These are phyloP conservation scores for Medicago ruthenica DNA, from an alignment of 306 rosid genomes.

Conservation along the genomic window DNA sequence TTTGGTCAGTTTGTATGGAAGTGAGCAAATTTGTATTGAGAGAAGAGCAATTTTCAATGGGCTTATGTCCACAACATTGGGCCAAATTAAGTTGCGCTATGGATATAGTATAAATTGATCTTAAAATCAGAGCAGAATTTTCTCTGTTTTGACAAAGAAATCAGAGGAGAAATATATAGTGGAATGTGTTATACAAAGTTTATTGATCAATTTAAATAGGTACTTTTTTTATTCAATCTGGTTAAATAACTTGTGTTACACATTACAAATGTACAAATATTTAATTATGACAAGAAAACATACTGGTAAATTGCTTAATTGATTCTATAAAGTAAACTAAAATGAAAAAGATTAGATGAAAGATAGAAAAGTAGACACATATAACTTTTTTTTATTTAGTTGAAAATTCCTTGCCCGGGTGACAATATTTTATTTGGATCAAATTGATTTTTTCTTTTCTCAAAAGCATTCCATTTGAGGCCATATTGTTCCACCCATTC, in stretches of 20 bases:
- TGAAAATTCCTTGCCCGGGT: slow-evolving; percentile 84
- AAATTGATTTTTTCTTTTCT: slow-evolving; percentile 52
- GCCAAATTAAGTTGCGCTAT: too few species aligned
- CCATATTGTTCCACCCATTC: slow-evolving; percentile 77
- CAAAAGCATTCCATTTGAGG: slow-evolving; percentile 62
- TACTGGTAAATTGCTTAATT: not conserved
- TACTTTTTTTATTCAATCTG: not conserved
- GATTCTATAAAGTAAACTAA: not conserved
- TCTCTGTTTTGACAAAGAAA: too few species aligned
- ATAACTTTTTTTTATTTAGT: not conserved
- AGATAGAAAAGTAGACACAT: not conserved
- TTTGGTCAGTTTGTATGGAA: too few species aligned
- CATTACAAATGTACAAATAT: not conserved
- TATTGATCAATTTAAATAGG: not conserved
- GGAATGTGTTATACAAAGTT: not conserved
- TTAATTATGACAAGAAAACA: not conserved
- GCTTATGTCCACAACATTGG: too few species aligned
- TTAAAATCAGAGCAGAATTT: not conserved
- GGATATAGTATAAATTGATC: not conserved
- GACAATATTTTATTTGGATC: slow-evolving; percentile 77
- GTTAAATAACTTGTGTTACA: not conserved
- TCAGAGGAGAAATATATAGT: not conserved
- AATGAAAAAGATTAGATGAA: not conserved
- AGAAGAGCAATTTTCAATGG: too few species aligned
- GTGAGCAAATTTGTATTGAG: too few species aligned